phyloP scores from a whole-genome alignment of 257 asterid species.

The Anisodus acutangulus region DNA sequence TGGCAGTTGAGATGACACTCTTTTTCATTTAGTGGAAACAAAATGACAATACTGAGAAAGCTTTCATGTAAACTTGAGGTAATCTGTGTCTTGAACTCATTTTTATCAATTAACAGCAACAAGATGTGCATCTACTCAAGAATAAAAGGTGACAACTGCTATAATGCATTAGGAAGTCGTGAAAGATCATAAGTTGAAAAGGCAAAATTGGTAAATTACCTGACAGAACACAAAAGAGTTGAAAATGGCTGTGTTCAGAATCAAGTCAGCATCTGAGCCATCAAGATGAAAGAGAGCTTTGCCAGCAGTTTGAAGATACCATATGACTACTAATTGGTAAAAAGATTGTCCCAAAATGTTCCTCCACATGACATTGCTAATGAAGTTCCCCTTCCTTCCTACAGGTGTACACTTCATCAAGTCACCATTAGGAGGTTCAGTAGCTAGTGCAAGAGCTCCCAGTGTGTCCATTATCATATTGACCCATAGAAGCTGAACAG shows the following conservation, averaged over 20 bases:
- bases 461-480: constrained; percentile 99
- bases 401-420: constrained; percentile 83
- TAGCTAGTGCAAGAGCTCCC: constrained; percentile 98
- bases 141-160: neutral
- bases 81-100: neutral
- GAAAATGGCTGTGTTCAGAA: constrained; percentile 84
- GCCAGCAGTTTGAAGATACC: constrained; percentile 92
- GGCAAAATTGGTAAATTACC: constrained; percentile 45
- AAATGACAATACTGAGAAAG: neutral
- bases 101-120: neutral
- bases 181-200: neutral
- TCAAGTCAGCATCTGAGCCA: constrained; percentile 69
- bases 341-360: constrained; percentile 84
- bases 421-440: constrained; percentile 88
- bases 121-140: neutral
- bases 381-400: constrained; percentile 91
- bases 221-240: constrained; percentile 93
- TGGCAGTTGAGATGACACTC: neutral
- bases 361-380: constrained; percentile 95
- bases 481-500: constrained; percentile 97
- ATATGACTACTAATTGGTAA: constrained; percentile 82
- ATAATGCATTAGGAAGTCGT: neutral
- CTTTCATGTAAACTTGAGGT: neutral
- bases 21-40: neutral
- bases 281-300: constrained; percentile 59